Conservation (phyloP, 2,329 filamentous ascomycete genomes). For the Alternaria atra region DNA sequence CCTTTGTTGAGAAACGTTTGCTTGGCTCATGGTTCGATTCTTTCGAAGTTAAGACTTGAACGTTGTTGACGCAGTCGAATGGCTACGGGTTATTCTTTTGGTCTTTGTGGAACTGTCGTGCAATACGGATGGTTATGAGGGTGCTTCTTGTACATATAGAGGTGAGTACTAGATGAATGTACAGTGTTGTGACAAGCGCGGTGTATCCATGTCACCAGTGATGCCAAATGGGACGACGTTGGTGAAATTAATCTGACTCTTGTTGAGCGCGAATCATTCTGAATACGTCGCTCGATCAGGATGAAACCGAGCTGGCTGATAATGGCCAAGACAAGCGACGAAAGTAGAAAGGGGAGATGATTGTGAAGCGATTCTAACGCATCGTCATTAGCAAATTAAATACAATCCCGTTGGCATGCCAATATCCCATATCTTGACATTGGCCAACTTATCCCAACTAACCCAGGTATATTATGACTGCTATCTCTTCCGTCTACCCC, state of each 20-base stretch:
- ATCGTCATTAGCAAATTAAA: constrained; percentile 45
- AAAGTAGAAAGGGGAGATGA: background rate
- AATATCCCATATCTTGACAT: constrained; percentile 11
- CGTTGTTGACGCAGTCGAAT: background rate
- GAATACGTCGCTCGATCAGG: background rate
- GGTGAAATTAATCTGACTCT: background rate
- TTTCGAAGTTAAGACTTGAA: background rate
- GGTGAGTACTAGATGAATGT: background rate
- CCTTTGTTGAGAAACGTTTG: background rate
- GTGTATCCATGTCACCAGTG: background rate
- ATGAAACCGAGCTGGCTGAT: background rate
- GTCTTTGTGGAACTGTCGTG: background rate
- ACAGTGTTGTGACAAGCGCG: background rate
- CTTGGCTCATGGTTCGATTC: background rate
- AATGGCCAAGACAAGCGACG: background rate
- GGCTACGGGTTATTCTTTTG: background rate
- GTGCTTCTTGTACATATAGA: background rate
- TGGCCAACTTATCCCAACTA: constrained; percentile 7
- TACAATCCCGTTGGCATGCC: constrained; percentile 24
- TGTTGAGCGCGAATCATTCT: background rate
- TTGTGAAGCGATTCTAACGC: constrained; percentile 19
- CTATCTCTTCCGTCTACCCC: constrained; percentile 15
- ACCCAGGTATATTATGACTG: constrained; percentile 17
- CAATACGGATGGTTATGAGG: background rate
- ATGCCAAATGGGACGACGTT: background rate